phyloP scores from a whole-genome alignment of 176 grass and related monocot genomes.

The Aegilops tauschii region DNA sequence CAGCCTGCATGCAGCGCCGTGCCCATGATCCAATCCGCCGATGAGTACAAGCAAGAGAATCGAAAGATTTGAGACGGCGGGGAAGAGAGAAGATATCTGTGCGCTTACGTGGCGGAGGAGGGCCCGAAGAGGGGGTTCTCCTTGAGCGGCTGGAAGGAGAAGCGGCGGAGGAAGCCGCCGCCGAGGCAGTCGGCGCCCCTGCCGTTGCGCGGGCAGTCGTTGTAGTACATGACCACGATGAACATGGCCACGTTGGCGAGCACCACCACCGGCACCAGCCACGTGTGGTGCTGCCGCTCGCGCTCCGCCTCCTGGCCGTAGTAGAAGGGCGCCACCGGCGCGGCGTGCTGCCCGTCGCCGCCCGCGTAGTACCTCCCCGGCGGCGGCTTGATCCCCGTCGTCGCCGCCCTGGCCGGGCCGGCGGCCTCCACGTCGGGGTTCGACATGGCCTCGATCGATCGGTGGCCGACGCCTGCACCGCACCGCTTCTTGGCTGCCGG shows the following conservation, averaged over 20 bases:
- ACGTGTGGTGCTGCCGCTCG: constrained; percentile 55
- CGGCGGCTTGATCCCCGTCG: constrained; percentile 50
- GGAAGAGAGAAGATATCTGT: neutral
- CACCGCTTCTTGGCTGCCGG: neutral
- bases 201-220: constrained; percentile 64
- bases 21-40: neutral
- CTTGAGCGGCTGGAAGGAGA: constrained; percentile 87
- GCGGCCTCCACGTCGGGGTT: constrained; percentile 53
- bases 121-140: constrained; percentile 84
- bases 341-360: neutral
- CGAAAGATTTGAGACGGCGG: neutral
- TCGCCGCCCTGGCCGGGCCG: constrained; percentile 14
- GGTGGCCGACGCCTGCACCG: no score
- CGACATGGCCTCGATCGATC: constrained; percentile 32
- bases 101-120: constrained; percentile 52
- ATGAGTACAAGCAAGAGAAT: neutral
- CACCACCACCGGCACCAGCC: constrained; percentile 68
- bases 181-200: constrained; percentile 46
- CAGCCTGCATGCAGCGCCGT: constrained; percentile 48
- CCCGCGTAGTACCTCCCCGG: constrained; percentile 35
- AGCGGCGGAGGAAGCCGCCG: constrained; percentile 45
- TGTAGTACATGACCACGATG: constrained; percentile 64
- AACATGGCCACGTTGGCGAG: constrained; percentile 65
- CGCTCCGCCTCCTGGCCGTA: constrained; percentile 34
- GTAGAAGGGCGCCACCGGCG: constrained; percentile 53